Base-by-base conservation (phyloP, 192 early-diverging fungal genomes). In the Entrophospora sp. region DNA sequence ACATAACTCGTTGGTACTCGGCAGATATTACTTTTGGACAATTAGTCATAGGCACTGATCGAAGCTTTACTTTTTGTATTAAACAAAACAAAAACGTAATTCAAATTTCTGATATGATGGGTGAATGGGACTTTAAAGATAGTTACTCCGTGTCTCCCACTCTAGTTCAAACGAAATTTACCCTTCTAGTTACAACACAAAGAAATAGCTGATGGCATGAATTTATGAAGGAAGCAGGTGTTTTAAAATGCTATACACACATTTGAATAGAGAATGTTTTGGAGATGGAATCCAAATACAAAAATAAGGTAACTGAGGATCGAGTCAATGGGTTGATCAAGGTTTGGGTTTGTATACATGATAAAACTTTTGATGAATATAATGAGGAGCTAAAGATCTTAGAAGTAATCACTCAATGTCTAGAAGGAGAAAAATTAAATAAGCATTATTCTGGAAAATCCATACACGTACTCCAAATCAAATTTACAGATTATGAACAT, bases 181-280 rank as follows among this genome's bases (percentile, higher is more conserved):
- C 57, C 9, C 40, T 59, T 59, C 35, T 60, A 40, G 25, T 42
- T 25, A 60, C 27, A 16, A 43, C 27, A 40, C 27, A 35, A 60
- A 60, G 42, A 43, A 60, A 16, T 60, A 24, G 22, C 28, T 4
- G 16, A 25, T 60, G 57, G 57, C 56, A 58, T 58, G 36, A 40
- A 38, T 58, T 58, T 58, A 18, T 9, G 10, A 58, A 58, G 35
- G 3, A 9, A 18, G n/a, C n/a, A n/a, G n/a, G 22, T 37, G n/a
- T 24, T 58, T 5, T 5, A 20, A 58, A 58, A 58, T 60, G 42
- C 42, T 60, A 60, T 40, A 37, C 38, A 27, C 58, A 22, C 0
- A 60, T 60, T 60, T 60, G 58, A 37, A 37, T 37, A 16, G 27
- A 60, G 37, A 8, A 60, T 28, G 58, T 42, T 56, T 56, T 56